These are phyloP conservation scores for Prunus davidiana DNA, from an alignment of 306 rosid species.

Conservation along the genomic window DNA sequence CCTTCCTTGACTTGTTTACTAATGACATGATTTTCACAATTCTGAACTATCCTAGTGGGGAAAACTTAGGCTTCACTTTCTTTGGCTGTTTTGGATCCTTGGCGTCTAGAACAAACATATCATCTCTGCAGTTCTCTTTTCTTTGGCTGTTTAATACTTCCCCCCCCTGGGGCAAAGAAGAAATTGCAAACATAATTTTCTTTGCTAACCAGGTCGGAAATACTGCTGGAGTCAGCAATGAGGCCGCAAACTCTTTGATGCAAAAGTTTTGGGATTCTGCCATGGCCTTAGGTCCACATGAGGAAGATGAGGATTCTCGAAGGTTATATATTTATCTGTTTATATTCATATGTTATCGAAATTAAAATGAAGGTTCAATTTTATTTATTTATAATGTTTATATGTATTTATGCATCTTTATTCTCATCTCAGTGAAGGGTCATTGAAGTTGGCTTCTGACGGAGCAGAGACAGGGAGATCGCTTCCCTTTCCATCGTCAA, in stretches of 20 bases:
- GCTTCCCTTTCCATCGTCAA: constrained; percentile 30
- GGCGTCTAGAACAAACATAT: not conserved
- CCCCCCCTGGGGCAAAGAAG: not conserved
- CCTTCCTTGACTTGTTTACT: not conserved
- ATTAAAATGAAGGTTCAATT: constrained; percentile 12
- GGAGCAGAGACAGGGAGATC: constrained; percentile 66
- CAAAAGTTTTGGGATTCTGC: constrained; percentile 99
- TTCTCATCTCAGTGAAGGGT: constrained; percentile 58
- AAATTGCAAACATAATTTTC: constrained; percentile 14
- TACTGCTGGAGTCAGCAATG: constrained; percentile 53
- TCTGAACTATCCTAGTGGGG: not conserved
- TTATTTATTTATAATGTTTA: not conserved
- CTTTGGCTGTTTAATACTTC: not conserved
- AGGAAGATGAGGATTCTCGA: constrained; percentile 69
- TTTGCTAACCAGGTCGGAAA: constrained; percentile 63
- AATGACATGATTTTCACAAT: not conserved
- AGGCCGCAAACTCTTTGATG: constrained; percentile 72
- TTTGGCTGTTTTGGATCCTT: not conserved
- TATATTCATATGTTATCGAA: constrained; percentile 1
- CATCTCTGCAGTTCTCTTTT: not conserved
- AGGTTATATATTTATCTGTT: constrained; percentile 45
- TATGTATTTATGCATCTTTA: constrained; percentile 24
- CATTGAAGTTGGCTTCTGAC: constrained; percentile 72
- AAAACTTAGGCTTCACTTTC: not conserved
- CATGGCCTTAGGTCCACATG: constrained; percentile 61